Base-by-base conservation (phyloP, 1,284 basidiomycete species). In the Neotropicomus parvogracilis region DNA sequence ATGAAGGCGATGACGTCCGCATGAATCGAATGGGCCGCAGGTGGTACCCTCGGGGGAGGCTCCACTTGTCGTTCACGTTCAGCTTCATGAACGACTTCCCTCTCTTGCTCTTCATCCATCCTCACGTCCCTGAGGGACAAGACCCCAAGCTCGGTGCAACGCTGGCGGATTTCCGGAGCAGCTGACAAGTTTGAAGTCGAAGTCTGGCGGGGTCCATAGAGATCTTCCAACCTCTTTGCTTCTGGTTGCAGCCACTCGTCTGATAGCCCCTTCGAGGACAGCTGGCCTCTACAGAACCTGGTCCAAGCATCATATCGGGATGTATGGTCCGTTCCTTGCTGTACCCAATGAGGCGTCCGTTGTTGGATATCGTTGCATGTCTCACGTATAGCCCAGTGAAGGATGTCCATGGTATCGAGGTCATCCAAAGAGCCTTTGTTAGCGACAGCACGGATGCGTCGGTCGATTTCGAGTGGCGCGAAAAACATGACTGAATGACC, bases 81-180 rank as follows among this genome's bases (percentile, higher is more conserved):
- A 1, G 65, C 56, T 54, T 78, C 75, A 31, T 74, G 69, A 9
- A 50, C 53, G 2, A 78, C 60, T 54, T 79, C 77, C 19, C 74
- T 62, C 46, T 79, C 77, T 50, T 78, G 76, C 46, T 78, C 77
- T 52, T 79, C 75, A 13, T 69, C 70, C 46, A 73, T 54, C n/a
- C 53, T 44, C 3, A 53, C 40, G 27, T 64, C 54, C 0, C 44
- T 21, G 7, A 64, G 21, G 0, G 52, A 37, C 6, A 19, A 40
- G 3, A 65, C 37, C 0, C 70, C 68, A 16, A 76, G 62, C 19
- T 48, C 28, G 13, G 48, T 20, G 14, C 67, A 64, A 37, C 62
- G 62, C 14, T 58, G 54, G 1, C 40, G 43, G 3, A 76, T 56
- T 0, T 62, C 60, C 6, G 59, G 58, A 29, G 55, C 44, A 2